Percentiles rank a stretch among this genome's conserved stretches.
These are phyloP conservation scores for Pseudonitzschia multiseries DNA, from an alignment of 108 stramenopile species.

Conservation along the genomic window DNA sequence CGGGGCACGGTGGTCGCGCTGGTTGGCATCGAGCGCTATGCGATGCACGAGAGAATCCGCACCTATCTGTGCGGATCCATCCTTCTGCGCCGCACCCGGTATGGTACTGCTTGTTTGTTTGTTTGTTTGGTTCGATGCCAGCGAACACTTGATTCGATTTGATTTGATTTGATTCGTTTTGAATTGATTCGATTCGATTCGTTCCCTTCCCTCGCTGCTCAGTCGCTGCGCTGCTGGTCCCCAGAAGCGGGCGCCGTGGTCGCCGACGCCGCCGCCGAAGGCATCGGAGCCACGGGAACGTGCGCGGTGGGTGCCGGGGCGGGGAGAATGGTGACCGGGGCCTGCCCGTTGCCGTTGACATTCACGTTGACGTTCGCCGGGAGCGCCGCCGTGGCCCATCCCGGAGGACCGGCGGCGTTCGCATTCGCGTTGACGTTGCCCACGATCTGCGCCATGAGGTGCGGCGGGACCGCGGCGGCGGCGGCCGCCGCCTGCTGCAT, in stretches of 20 bases:
- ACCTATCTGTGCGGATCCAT: no score
- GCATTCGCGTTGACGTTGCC: background rate
- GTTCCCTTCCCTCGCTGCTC: background rate
- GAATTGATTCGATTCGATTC: no score
- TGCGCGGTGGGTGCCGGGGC: slow-evolving; percentile 2
- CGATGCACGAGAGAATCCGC: no score
- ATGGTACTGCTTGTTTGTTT: no score
- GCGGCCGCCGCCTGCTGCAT: slow-evolving; percentile 56
- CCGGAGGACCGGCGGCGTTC: no score
- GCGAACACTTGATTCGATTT: no score
- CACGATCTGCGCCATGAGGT: slow-evolving; percentile 8
- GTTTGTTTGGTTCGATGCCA: no score
- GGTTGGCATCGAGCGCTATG: no score
- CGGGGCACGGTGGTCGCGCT: no score
- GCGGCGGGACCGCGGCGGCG: slow-evolving; percentile 33
- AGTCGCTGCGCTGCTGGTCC: background rate
- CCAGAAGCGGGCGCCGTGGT: background rate
- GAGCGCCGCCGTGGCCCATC: background rate
- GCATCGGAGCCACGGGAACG: background rate
- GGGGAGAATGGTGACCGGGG: slow-evolving; percentile 4
- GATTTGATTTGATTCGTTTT: no score
- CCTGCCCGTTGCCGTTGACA: background rate
- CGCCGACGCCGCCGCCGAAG: background rate
- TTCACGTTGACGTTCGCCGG: background rate
- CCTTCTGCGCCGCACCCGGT: no score